phyloP scores from a whole-genome alignment of 768 basidiomycete genomes.

The Agaricus sinodeliciosus region DNA sequence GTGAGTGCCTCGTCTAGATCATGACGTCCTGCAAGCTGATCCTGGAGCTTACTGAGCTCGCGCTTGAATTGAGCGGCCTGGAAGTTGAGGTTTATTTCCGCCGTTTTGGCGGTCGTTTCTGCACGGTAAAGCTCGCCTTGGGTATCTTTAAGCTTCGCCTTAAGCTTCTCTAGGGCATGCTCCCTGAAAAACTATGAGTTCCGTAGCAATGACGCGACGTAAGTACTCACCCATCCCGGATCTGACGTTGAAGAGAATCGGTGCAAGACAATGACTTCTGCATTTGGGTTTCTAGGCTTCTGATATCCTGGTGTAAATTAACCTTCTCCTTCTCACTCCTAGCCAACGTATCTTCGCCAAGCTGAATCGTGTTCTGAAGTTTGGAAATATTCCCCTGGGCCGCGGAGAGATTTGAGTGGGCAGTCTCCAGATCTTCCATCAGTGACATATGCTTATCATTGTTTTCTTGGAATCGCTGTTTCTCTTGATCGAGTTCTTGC shows the following conservation, averaged over 20 bases:
- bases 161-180: conserved; percentile 29
- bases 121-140: conserved; percentile 34
- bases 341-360: conserved; percentile 28
- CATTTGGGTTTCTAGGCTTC: conserved; percentile 54
- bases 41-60: conserved; percentile 48
- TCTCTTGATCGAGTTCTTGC: conserved; percentile 31
- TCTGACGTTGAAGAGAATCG: conserved; percentile 57
- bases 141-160: conserved; percentile 27
- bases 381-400: conserved; percentile 29
- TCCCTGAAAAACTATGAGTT: conserved; percentile 33
- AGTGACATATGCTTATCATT: conserved; percentile 24
- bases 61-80: conserved; percentile 64
- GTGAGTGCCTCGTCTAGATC: conserved; percentile 48
- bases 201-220: background rate
- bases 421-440: conserved; percentile 20
- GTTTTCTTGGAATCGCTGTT: conserved; percentile 24
- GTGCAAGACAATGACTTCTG: conserved; percentile 57
- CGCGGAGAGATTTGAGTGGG: conserved; percentile 26
- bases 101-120: conserved; percentile 39
- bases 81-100: conserved; percentile 59
- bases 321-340: conserved; percentile 43
- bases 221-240: conserved; percentile 49
- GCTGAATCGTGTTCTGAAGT: conserved; percentile 34
- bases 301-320: conserved; percentile 47
- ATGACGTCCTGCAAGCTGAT: conserved; percentile 46